A percentile compares a stretch with the other conserved stretches of the same genome.
Conservation (phyloP, 1,284 basidiomycete species). For the Wallemia hederae region DNA sequence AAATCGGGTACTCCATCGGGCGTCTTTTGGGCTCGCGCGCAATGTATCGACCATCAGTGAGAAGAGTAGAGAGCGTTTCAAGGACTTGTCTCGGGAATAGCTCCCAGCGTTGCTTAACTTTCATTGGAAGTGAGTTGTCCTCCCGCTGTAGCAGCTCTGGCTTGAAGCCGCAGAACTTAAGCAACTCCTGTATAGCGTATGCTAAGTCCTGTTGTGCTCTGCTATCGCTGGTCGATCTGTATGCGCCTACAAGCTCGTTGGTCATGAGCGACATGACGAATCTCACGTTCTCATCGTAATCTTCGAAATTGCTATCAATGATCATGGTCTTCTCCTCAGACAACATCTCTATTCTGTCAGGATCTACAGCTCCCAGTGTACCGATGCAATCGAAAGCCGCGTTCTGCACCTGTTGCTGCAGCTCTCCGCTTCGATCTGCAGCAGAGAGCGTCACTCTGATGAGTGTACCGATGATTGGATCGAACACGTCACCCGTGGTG, state of each 20-base stretch:
- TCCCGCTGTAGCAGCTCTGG: conserved; percentile 28
- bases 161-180: conserved; percentile 65
- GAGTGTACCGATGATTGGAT: conserved; percentile 40
- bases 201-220: conserved; percentile 70
- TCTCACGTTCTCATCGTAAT: conserved; percentile 41
- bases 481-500: conserved; percentile 59
- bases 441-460: conserved; percentile 39
- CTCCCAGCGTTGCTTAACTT: conserved; percentile 43
- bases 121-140: conserved; percentile 17
- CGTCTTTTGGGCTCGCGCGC: conserved; percentile 15
- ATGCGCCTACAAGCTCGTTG: conserved; percentile 68
- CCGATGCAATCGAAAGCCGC: conserved; percentile 73
- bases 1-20: conserved; percentile 32
- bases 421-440: conserved; percentile 39
- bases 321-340: conserved; percentile 34
- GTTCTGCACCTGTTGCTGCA: conserved; percentile 28
- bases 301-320: conserved; percentile 51
- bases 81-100: conserved; percentile 51
- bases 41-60: conserved; percentile 33
- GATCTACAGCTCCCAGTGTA: conserved; percentile 79
- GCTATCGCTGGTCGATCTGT: conserved; percentile 75
- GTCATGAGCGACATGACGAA: conserved; percentile 68
- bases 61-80: conserved; percentile 65
- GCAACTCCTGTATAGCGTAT: conserved; percentile 72
- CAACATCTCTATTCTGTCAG: conserved; percentile 56